Conservation (phyloP, 192 early-diverging fungal species). For the Haplosporangium gracile region DNA sequence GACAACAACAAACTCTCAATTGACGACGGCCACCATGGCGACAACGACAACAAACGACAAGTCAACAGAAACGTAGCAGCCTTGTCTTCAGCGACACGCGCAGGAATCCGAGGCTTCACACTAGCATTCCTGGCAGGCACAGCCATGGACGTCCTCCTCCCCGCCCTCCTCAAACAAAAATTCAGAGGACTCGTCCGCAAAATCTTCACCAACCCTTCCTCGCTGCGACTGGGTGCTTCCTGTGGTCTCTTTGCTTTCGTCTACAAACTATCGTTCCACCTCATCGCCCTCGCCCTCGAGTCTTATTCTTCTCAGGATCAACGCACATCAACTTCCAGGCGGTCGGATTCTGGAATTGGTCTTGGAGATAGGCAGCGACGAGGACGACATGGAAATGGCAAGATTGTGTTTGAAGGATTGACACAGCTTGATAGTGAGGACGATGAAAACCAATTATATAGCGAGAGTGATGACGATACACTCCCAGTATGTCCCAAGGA, state of each 20-base stretch:
- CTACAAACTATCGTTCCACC: constrained; percentile 18
- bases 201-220: background rate
- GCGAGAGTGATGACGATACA: background rate
- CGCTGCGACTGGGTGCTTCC: constrained; percentile 2
- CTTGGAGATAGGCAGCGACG: background rate
- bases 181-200: background rate
- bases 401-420: background rate
- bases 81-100: constrained; percentile 22
- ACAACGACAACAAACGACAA: background rate
- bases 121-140: constrained; percentile 17
- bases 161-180: constrained; percentile 15
- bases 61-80: background rate
- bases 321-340: background rate
- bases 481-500: background rate
- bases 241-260: constrained; percentile 20
- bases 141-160: constrained; percentile 16
- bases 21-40: no score
- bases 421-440: background rate
- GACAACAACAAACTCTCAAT: no score
- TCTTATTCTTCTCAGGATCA: background rate
- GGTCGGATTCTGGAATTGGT: background rate
- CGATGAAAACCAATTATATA: background rate
- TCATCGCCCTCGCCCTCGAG: background rate
- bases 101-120: constrained; percentile 30
- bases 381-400: background rate